Conservation (phyloP, 495 filamentous ascomycete species). For the Aspergillus asperescens region DNA sequence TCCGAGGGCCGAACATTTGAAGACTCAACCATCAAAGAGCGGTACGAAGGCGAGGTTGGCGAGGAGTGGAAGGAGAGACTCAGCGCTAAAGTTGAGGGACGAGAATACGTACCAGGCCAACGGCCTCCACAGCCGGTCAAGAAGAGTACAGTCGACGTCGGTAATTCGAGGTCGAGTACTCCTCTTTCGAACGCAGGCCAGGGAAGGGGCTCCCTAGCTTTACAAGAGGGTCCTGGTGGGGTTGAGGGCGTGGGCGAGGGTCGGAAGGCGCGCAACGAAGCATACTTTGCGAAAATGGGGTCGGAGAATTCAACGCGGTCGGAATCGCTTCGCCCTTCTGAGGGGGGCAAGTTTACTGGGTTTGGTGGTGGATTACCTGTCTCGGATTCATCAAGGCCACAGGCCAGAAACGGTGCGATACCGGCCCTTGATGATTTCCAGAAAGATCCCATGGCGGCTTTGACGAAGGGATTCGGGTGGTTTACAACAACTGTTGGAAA, state of each 20-base stretch:
- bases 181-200: conserved; percentile 19
- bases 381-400: conserved; percentile 24
- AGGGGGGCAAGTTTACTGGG: conserved; percentile 87
- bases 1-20: conserved; percentile 60
- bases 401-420: conserved; percentile 33
- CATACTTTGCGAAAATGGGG: conserved; percentile 82
- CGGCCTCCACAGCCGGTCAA: conserved; percentile 34
- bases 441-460: conserved; percentile 79
- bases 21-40: conserved; percentile 67
- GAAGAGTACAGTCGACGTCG: conserved; percentile 20
- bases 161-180: conserved; percentile 30
- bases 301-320: conserved; percentile 70
- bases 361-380: conserved; percentile 69
- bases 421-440: conserved; percentile 78
- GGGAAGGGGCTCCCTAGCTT: conserved; percentile 25
- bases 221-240: conserved; percentile 18
- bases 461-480: conserved; percentile 93
- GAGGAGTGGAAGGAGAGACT: conserved; percentile 96
- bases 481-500: conserved; percentile 80
- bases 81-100: conserved; percentile 75
- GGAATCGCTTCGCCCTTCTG: conserved; percentile 69
- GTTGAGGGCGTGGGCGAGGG: conserved; percentile 22
- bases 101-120: conserved; percentile 69
- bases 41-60: conserved; percentile 79
- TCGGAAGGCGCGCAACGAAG: conserved; percentile 68